Percentiles rank a stretch among this genome's conserved stretches.
Evolutionary conservation across 1,139 yeast species (phyloP).

Genomic region (Eremothecium cymbalariae): DNA sequence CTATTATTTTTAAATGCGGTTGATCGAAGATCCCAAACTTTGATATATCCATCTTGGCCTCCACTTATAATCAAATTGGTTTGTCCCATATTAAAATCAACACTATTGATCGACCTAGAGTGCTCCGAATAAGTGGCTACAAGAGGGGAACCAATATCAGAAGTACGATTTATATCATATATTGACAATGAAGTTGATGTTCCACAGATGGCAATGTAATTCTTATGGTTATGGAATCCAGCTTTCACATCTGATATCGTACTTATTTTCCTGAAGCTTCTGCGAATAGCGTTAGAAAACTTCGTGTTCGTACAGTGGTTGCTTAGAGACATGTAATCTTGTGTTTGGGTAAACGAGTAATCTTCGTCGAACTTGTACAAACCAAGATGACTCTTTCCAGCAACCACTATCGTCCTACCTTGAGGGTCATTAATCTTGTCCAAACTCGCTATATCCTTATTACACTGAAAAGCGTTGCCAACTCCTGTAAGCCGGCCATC

Average conservation of each 20-base stretch:
- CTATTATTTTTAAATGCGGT: constrained; percentile 26
- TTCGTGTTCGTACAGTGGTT: constrained; percentile 7
- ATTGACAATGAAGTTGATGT: constrained; percentile 45
- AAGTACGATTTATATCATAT: constrained; percentile 39
- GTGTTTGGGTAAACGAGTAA: constrained; percentile 16
- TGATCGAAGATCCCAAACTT: constrained; percentile 78
- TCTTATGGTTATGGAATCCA: constrained; percentile 39
- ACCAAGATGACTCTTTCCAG: constrained; percentile 31
- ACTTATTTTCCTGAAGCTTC: constrained; percentile 32
- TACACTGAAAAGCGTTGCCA: constrained; percentile 14
- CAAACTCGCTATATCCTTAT: constrained; percentile 28
- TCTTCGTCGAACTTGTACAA: constrained; percentile 23
- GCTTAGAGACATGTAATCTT: constrained; percentile 19
- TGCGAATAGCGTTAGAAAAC: constrained; percentile 5
- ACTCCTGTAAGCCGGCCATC: constrained; percentile 18
- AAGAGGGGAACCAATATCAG: constrained; percentile 35
- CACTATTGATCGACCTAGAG: constrained; percentile 70
- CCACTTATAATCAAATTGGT: constrained; percentile 67
- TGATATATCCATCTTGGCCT: constrained; percentile 83
- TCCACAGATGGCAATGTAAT: constrained; percentile 38
- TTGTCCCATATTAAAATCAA: constrained; percentile 57
- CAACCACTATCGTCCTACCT: constrained; percentile 22
- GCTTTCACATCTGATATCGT: constrained; percentile 42
- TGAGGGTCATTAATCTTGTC: constrained; percentile 28
- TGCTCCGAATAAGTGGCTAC: constrained; percentile 55